These are phyloP conservation scores for Aureobasidium namibiae DNA, from an alignment of 2,329 filamentous ascomycete species.

Conservation along the genomic window DNA sequence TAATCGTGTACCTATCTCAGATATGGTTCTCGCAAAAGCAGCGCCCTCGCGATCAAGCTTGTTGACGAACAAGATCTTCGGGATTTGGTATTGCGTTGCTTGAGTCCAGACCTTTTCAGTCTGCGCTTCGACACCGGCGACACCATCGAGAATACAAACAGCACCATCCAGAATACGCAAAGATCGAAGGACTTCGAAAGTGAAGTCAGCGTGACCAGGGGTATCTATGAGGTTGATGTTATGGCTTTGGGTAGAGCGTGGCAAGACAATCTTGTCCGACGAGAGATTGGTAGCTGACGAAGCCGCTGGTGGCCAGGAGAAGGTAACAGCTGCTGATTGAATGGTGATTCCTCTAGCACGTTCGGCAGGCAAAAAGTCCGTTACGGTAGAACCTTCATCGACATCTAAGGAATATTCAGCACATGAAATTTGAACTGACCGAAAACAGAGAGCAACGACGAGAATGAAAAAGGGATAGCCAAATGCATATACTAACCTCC, in stretches of 20 bases:
- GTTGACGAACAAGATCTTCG: conserved; percentile 73
- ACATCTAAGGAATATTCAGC: conserved; percentile 52
- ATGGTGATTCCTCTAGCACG: conserved; percentile 91
- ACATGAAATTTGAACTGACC: not conserved
- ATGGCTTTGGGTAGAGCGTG: conserved; percentile 49
- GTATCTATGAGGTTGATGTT: conserved; percentile 92
- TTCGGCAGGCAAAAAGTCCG: conserved; percentile 91
- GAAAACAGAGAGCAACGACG: not conserved
- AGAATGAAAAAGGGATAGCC: too few relatives aligned
- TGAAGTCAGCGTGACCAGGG: conserved; percentile 93
- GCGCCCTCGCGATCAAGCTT: conserved; percentile 80
- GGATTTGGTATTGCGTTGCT: conserved; percentile 76
- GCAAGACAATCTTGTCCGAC: conserved; percentile 21
- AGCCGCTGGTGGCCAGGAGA: conserved; percentile 68
- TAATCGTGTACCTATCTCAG: conserved; percentile 73
- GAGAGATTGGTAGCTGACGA: conserved; percentile 20
- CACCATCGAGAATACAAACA: conserved; percentile 86
- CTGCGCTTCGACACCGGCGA: conserved; percentile 91
- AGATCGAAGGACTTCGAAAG: conserved; percentile 90
- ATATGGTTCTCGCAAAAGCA: conserved; percentile 73
- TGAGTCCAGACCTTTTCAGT: conserved; percentile 95
- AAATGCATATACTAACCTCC: conserved; percentile 47
- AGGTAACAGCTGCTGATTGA: conserved; percentile 92
- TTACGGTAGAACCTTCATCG: conserved; percentile 92
- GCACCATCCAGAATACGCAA: conserved; percentile 81